phyloP scores from a whole-genome alignment of 148 eudicot species.

The Persicaria maculosa region DNA sequence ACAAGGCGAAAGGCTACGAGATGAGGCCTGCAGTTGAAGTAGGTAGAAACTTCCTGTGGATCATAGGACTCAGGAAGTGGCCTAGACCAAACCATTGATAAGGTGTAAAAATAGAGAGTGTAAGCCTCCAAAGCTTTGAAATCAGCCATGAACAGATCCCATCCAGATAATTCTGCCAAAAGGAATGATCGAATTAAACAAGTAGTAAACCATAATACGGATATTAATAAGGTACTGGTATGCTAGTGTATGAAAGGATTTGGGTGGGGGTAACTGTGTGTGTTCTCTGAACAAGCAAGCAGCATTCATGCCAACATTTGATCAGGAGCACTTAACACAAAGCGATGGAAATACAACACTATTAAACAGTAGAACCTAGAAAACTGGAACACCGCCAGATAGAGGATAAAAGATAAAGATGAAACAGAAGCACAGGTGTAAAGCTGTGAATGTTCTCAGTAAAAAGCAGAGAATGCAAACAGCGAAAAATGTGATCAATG shows the following conservation, averaged over 20 bases:
- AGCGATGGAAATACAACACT: too few relatives aligned
- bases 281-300: background rate
- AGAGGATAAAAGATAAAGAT: too few relatives aligned
- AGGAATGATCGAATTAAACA: conserved; percentile 1
- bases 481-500: too few relatives aligned
- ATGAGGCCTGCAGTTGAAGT: conserved; percentile 88
- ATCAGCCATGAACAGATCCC: conserved; percentile 80
- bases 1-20: conserved; percentile 74
- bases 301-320: background rate
- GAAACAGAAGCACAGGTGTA: too few relatives aligned
- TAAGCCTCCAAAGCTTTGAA: conserved; percentile 67
- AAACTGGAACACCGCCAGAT: too few relatives aligned
- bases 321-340: background rate
- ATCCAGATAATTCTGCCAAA: conserved; percentile 70
- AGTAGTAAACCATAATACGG: background rate
- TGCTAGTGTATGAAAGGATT: background rate
- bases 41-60: conserved; percentile 54
- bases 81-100: conserved; percentile 70
- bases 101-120: conserved; percentile 46
- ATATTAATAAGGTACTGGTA: background rate
- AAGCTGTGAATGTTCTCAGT: too few relatives aligned
- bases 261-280: background rate
- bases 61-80: conserved; percentile 92
- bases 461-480: too few relatives aligned
- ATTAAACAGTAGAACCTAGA: too few relatives aligned